A percentile compares a stretch with the other conserved stretches of the same genome.
Conservation (phyloP, 2,329 filamentous ascomycete genomes). For the Alternaria postmessia region DNA sequence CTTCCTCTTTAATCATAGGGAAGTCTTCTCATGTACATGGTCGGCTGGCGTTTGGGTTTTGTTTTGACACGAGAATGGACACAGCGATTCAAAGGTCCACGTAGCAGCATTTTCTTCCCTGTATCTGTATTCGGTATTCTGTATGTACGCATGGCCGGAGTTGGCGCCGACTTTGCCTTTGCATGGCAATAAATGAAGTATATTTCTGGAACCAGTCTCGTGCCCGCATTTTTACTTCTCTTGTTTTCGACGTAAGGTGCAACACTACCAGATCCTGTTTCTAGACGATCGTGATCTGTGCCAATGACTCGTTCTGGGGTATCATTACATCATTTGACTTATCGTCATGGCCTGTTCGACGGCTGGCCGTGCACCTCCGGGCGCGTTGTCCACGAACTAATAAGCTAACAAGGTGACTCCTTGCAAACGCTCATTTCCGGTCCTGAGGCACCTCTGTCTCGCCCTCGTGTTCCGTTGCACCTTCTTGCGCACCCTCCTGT, state of each 20-base stretch:
- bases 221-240: no score
- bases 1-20: constrained; percentile 27
- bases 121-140: constrained; percentile 49
- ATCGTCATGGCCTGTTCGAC: constrained; percentile 7
- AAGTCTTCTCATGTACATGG: constrained; percentile 33
- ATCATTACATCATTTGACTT: constrained; percentile 18
- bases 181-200: constrained; percentile 29
- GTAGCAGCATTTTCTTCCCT: constrained; percentile 37
- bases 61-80: constrained; percentile 26
- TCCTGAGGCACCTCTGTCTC: constrained; percentile 31
- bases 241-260: no score
- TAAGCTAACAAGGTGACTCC: not conserved
- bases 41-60: constrained; percentile 33
- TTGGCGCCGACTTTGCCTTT: constrained; percentile 13
- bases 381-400: not conserved
- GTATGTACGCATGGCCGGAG: constrained; percentile 23
- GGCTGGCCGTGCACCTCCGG: constrained; percentile 5
- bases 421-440: constrained; percentile 22
- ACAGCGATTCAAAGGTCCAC: constrained; percentile 30
- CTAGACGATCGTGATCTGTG: not conserved
- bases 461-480: constrained; percentile 33
- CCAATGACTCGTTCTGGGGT: constrained; percentile 12
- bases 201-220: constrained; percentile 16
- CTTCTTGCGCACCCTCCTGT: constrained; percentile 31
- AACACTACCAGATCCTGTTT: not conserved